These are phyloP conservation scores for Botrytis deweyae DNA, from an alignment of 2,329 filamentous ascomycete species.

Conservation along the genomic window DNA sequence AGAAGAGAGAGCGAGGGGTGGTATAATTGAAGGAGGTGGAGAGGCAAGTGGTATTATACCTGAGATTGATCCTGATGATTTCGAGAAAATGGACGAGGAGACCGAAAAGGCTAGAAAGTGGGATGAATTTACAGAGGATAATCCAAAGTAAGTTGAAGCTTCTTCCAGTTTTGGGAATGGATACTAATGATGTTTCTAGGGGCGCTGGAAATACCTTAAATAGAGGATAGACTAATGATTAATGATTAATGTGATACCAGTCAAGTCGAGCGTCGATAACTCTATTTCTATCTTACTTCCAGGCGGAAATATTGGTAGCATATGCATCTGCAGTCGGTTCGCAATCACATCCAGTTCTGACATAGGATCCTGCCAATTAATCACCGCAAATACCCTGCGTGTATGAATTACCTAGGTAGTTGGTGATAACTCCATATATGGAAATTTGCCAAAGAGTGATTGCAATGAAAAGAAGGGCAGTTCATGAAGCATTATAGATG, in stretches of 20 bases:
- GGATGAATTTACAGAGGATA: constrained; percentile 92
- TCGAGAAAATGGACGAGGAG: constrained; percentile 82
- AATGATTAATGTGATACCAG: constrained; percentile 14
- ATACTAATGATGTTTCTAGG: constrained; percentile 31
- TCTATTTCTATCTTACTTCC: neutral
- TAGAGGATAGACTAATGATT: constrained; percentile 53
- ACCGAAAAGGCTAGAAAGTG: constrained; percentile 91
- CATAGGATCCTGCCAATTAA: neutral
- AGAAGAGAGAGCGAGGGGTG: constrained; percentile 79
- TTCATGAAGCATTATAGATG: neutral
- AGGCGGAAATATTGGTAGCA: neutral
- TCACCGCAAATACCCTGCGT: neutral
- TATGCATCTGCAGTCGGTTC: neutral
- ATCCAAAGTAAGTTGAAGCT: constrained; percentile 58
- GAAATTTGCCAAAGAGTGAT: neutral
- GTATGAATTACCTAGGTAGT: neutral
- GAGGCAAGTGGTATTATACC: constrained; percentile 66
- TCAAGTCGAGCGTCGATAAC: neutral
- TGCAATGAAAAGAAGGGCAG: neutral
- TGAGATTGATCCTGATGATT: constrained; percentile 84
- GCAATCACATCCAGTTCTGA: neutral
- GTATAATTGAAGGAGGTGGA: constrained; percentile 88
- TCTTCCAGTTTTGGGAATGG: neutral
- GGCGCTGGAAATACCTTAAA: constrained; percentile 82
- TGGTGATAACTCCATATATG: neutral